phyloP scores from a whole-genome alignment of 805 yeast species.

The Kazachstania taianensis region DNA sequence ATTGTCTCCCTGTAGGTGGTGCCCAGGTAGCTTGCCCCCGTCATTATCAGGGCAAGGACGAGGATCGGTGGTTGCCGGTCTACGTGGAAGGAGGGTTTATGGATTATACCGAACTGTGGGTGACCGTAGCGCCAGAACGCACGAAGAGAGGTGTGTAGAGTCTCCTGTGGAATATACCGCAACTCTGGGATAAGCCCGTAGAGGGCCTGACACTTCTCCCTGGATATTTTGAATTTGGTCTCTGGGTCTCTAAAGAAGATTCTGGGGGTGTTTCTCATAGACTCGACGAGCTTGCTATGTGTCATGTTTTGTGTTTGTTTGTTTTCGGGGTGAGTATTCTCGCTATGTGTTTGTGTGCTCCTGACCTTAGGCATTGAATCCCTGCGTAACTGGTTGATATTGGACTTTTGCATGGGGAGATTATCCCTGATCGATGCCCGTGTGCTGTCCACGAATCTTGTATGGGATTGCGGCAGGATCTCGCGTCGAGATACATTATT shows the following conservation, averaged over 20 bases:
- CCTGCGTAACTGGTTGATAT: constrained; percentile 12
- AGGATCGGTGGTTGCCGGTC: constrained; percentile 41
- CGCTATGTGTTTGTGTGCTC: constrained; percentile 5
- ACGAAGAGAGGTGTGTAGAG: constrained; percentile 15
- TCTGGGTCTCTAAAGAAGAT: constrained; percentile 16
- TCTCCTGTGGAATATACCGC: constrained; percentile 7
- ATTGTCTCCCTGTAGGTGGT: constrained; percentile 17
- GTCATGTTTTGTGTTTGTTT: constrained; percentile 2
- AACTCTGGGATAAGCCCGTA: constrained; percentile 15
- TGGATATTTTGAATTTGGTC: constrained; percentile 13
- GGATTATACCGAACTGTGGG: constrained; percentile 42
- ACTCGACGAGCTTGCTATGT: constrained; percentile 10
- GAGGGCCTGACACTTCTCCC: constrained; percentile 8
- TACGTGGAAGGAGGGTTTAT: constrained; percentile 41
- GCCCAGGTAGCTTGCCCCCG: constrained; percentile 40
- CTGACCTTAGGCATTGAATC: neutral
- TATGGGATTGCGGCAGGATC: constrained; percentile 3
- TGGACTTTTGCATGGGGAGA: constrained; percentile 12
- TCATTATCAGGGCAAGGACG: constrained; percentile 43
- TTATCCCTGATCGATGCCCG: constrained; percentile 13
- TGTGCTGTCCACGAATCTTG: constrained; percentile 8
- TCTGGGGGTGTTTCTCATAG: constrained; percentile 13
- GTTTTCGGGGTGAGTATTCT: neutral
- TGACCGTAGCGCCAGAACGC: constrained; percentile 48
- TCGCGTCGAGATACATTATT: neutral